Conservation (phyloP, 495 filamentous ascomycete genomes). For the Aspergillus hancockii region DNA sequence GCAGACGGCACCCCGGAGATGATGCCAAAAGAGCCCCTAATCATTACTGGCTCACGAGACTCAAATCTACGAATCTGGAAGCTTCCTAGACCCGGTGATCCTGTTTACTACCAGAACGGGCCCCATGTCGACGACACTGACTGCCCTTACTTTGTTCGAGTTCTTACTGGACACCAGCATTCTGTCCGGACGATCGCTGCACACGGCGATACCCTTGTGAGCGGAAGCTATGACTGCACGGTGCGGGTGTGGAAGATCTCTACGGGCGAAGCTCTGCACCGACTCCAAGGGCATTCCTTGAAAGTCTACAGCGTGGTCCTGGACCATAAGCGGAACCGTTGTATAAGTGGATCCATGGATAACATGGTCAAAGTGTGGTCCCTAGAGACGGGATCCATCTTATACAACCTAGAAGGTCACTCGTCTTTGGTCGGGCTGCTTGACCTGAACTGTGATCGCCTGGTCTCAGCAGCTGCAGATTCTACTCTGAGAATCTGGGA, state of each 20-base stretch:
- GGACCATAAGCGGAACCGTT: slow-evolving; percentile 87
- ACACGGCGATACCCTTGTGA: slow-evolving; percentile 95
- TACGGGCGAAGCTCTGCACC: slow-evolving; percentile 84
- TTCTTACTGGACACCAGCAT: slow-evolving; percentile 82
- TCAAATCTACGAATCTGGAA: slow-evolving; percentile 95
- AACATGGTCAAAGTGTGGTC: slow-evolving; percentile 98
- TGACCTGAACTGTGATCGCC: slow-evolving; percentile 79
- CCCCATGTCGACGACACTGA: slow-evolving; percentile 77
- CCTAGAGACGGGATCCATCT: slow-evolving; percentile 78
- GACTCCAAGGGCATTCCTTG: slow-evolving; percentile 82
- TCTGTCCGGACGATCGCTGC: slow-evolving; percentile 98
- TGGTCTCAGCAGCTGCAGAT: slow-evolving; percentile 95
- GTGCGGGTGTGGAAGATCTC: slow-evolving; percentile 98
- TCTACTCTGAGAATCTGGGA: slow-evolving; percentile 97
- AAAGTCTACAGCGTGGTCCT: slow-evolving; percentile 99
- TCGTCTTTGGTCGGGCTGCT: slow-evolving; percentile 90
- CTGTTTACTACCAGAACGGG: slow-evolving; percentile 72
- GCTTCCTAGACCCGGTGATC: slow-evolving; percentile 78
- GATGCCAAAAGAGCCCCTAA: slow-evolving; percentile 89
- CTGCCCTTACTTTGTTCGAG: slow-evolving; percentile 91
- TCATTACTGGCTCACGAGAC: slow-evolving; percentile 96
- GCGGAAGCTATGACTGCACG: slow-evolving; percentile 94
- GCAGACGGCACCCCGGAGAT: slow-evolving; percentile 75
- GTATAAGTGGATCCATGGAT: slow-evolving; percentile 98
- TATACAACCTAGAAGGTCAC: slow-evolving; percentile 93